Base-by-base conservation (phyloP, 2,329 filamentous ascomycete species). In the Ophiosphaerella narmari region DNA sequence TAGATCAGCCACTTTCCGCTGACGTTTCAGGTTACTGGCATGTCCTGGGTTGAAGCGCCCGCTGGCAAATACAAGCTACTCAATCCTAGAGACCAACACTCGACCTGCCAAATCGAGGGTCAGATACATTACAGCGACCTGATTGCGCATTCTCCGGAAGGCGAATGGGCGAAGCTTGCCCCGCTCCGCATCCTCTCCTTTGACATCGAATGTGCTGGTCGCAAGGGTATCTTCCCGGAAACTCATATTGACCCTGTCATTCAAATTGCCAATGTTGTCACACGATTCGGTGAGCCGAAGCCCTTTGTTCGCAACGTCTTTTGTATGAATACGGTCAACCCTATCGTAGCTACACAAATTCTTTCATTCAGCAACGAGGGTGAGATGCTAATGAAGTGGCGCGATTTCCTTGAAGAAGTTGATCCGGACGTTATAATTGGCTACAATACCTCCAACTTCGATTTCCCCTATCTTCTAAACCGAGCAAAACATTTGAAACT, bases 391-490 rank as follows among this genome's bases (percentile, higher is more conserved):
- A 86, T 87, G 75, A 85, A 86, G 36, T 99, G 94, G 94, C 87
- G 89, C 65, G 83, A 95, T 52, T 99, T 99, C 59, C 74, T 99
- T 13, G 82, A 95, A 62, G 86, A 90, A 64, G 90, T 94, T 1
- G 94, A 99, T 60, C 93, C 94, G 0, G 94, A 99, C 75, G 89
- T 99, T 58, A 96, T 99, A 66, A 99, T 95, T 47, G 94, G 94
- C 39, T 99, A 99, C 86, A 99, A 99, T 74, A 99, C 96, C 76
- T 80, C 90, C 69, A 99, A 99, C 76, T 99, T 99, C 75, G 94
- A 99, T 78, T 97, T 99, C 58, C 93, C 93, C 0, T 99, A 99
- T 69, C 83, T 99, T 0, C 81, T 99, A 9, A 90, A 96, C 48
- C 85, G 94, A 39, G 94, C 92, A 8, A 90, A 83, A 59, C 86